Evolutionary conservation across 2,329 filamentous ascomycete genomes (phyloP).

Genomic region (Thielaviopsis populi): DNA sequence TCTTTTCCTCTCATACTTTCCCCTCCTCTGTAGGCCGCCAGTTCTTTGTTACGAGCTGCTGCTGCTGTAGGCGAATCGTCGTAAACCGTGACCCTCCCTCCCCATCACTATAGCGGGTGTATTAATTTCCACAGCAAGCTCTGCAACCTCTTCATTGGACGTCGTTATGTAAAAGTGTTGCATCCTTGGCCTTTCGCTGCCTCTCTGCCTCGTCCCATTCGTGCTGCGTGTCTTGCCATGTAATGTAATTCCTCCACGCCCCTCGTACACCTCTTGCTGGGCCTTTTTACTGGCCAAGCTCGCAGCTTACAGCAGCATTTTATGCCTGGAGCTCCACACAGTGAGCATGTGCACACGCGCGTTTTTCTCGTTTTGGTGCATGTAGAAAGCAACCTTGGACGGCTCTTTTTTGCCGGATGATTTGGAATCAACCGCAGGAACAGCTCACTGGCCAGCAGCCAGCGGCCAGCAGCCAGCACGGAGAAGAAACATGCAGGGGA

Average conservation of each 20-base stretch:
- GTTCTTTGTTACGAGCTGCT: too few species aligned
- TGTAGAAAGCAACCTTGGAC: too few species aligned
- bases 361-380: background rate
- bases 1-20: background rate
- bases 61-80: background rate
- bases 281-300: background rate
- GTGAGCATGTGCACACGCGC: background rate
- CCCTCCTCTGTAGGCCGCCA: background rate
- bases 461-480: background rate
- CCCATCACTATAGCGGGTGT: background rate
- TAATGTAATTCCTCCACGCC: background rate
- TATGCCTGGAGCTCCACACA: background rate
- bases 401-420: background rate
- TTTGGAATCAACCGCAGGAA: background rate
- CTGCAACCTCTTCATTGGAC: background rate
- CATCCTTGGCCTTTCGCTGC: background rate
- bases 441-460: background rate
- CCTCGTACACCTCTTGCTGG: background rate
- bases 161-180: background rate
- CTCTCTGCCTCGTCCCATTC: background rate
- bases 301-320: background rate
- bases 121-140: background rate
- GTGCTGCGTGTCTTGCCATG: background rate
- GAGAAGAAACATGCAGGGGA: background rate
- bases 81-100: background rate